Percentiles rank a stretch among this genome's conserved stretches.
Evolutionary conservation across 2,329 filamentous ascomycete genomes (phyloP).

Genomic region (Claviceps purpurea): DNA sequence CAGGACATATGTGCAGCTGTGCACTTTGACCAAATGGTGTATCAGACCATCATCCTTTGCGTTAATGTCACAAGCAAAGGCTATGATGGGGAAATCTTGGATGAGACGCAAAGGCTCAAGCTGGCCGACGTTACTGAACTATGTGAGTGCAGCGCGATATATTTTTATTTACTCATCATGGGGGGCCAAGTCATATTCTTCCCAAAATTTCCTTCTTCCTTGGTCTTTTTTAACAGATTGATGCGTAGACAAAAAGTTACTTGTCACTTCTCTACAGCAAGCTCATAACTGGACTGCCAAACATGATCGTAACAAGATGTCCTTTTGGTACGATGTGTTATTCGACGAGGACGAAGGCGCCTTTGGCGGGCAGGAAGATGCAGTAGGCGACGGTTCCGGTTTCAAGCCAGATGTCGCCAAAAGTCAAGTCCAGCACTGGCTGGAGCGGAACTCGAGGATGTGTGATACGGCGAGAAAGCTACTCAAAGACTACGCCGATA

Average conservation of each 20-base stretch:
- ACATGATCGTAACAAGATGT: conserved; percentile 57
- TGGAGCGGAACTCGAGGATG: conserved; percentile 45
- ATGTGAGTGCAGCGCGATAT: conserved; percentile 31
- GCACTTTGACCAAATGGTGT: conserved; percentile 52
- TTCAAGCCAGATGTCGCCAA: conserved; percentile 45
- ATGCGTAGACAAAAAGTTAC: conserved; percentile 47
- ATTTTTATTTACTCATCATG: neutral
- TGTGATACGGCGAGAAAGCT: conserved; percentile 41
- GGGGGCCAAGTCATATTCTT: neutral
- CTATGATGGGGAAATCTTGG: conserved; percentile 49
- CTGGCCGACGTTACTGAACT: conserved; percentile 51
- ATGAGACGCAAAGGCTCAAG: conserved; percentile 42
- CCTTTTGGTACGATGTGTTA: conserved; percentile 53
- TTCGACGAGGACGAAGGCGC: conserved; percentile 45
- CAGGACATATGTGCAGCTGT: conserved; percentile 53
- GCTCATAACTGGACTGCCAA: conserved; percentile 58
- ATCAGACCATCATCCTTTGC: conserved; percentile 51
- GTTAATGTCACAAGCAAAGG: conserved; percentile 55
- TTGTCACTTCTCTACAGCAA: conserved; percentile 53
- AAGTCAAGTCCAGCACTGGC: conserved; percentile 48
- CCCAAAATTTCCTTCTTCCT: neutral
- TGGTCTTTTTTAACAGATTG: conserved; percentile 6
- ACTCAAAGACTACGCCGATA: conserved; percentile 40
- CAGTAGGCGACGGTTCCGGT: conserved; percentile 35
- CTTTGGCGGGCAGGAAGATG: conserved; percentile 35